Percentiles rank a stretch among this genome's conserved stretches.
Conservation (phyloP, 495 filamentous ascomycete genomes). For the Tetracladium setigerum region DNA sequence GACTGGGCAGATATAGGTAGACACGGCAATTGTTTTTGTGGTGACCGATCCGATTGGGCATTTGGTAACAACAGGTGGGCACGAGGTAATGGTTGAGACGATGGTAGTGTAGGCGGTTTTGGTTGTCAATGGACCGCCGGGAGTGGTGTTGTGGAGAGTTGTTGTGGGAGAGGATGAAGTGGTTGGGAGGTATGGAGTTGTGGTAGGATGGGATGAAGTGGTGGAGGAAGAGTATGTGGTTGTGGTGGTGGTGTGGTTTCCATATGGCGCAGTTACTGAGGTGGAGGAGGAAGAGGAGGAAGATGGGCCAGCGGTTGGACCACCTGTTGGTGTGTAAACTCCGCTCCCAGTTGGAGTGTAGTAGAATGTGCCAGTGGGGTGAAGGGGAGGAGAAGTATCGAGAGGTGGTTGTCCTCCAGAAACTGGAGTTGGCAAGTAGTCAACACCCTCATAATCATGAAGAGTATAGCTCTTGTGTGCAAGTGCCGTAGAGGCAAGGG, state of each 20-base stretch:
- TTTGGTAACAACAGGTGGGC: conserved; percentile 43
- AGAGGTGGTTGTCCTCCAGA: too few species aligned
- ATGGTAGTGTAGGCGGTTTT: conserved; percentile 3
- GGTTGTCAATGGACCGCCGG: neutral
- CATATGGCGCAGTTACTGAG: neutral
- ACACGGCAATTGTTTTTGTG: conserved; percentile 15
- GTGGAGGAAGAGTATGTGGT: neutral
- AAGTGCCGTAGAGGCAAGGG: conserved; percentile 15
- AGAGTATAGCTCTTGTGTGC: conserved; percentile 1
- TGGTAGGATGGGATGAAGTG: neutral
- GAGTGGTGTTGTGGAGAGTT: neutral
- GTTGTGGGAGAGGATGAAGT: neutral
- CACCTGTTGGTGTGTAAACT: too few species aligned
- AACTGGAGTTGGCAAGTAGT: neutral
- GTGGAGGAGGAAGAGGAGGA: too few species aligned
- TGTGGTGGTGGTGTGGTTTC: neutral
- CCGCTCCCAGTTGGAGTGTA: too few species aligned
- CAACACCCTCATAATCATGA: neutral
- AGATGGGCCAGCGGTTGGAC: too few species aligned
- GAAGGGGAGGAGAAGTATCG: too few species aligned
- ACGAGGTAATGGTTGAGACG: conserved; percentile 41
- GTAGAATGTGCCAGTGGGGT: too few species aligned
- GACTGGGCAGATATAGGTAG: conserved; percentile 14
- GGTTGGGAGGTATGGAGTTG: neutral
- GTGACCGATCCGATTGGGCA: conserved; percentile 41